These are phyloP conservation scores for Penicillium sp. DNA, from an alignment of 2,329 filamentous ascomycete genomes.

Conservation along the genomic window DNA sequence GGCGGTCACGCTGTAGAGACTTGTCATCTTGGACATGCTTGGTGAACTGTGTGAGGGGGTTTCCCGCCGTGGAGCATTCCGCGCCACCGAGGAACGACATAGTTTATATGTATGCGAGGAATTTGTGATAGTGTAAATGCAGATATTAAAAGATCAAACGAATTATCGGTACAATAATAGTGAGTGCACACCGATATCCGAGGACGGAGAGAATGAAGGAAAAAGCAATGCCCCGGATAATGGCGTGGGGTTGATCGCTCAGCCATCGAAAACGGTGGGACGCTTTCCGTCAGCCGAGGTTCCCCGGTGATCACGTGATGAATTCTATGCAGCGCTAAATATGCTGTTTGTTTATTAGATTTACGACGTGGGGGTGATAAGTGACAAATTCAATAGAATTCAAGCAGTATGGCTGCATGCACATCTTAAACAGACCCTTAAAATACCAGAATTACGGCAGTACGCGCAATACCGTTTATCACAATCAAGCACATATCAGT, in stretches of 20 bases:
- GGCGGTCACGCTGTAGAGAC: conserved; percentile 84
- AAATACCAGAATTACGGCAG: no score
- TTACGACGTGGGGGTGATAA: no score
- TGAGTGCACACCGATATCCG: no score
- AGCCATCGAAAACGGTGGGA: conserved; percentile 8
- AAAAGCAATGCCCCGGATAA: conserved; percentile 12
- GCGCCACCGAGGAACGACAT: conserved; percentile 97
- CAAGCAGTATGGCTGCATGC: no score
- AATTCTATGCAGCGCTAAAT: no score
- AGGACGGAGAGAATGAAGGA: conserved; percentile 2
- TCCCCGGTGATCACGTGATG: conserved; percentile 25
- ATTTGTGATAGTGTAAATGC: not conserved
- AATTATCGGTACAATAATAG: not conserved
- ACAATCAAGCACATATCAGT: no score
- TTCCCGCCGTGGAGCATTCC: conserved; percentile 94
- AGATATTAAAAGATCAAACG: not conserved
- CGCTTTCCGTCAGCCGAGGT: conserved; percentile 29
- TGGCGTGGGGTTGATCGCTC: conserved; percentile 23
- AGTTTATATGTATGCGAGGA: conserved; percentile 21
- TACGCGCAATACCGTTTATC: no score
- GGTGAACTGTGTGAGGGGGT: conserved; percentile 94
- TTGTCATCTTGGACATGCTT: conserved; percentile 98
- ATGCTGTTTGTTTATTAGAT: no score
- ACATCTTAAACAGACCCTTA: no score
- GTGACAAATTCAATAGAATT: no score